Percentiles rank a stretch among this genome's conserved stretches.
Conservation (phyloP, 352 stramenopile species). For the Globisporangium canariense region DNA sequence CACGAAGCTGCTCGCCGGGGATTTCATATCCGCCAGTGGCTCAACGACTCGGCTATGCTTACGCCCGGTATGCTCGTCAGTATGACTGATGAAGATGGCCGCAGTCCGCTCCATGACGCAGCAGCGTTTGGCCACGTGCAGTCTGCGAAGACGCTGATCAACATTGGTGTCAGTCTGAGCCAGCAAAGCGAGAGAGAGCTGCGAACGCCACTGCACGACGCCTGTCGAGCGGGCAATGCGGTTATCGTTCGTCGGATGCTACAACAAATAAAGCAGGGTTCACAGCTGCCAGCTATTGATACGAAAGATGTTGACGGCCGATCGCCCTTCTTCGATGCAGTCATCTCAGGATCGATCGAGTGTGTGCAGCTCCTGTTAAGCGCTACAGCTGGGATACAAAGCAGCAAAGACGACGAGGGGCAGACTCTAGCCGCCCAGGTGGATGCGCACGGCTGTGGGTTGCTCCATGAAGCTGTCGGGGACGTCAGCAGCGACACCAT, state of each 20-base stretch:
- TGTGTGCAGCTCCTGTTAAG: slow-evolving; percentile 18
- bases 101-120: slow-evolving; percentile 12
- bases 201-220: slow-evolving; percentile 11
- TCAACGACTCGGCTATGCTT: slow-evolving; percentile 16
- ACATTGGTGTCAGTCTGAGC: not conserved
- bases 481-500: no score
- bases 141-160: slow-evolving; percentile 14
- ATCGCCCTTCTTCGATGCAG: slow-evolving; percentile 23
- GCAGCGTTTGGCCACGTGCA: slow-evolving; percentile 2
- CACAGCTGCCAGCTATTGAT: not conserved
- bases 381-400: not conserved
- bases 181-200: not conserved
- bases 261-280: not conserved
- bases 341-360: slow-evolving; percentile 14
- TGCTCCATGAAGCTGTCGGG: slow-evolving; percentile 10
- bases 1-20: slow-evolving; percentile 27
- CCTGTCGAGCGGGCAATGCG: slow-evolving; percentile 1
- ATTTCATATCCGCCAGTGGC: slow-evolving; percentile 23
- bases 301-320: slow-evolving; percentile 1
- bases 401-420: not conserved
- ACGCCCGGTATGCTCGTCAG: slow-evolving; percentile 17
- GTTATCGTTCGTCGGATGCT: slow-evolving; percentile 7
- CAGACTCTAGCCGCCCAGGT: slow-evolving; percentile 2
- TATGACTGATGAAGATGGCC: slow-evolving; percentile 16
- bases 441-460: not conserved